Base-by-base conservation (phyloP, 2,329 filamentous ascomycete species). In the Penicillium sp. region DNA sequence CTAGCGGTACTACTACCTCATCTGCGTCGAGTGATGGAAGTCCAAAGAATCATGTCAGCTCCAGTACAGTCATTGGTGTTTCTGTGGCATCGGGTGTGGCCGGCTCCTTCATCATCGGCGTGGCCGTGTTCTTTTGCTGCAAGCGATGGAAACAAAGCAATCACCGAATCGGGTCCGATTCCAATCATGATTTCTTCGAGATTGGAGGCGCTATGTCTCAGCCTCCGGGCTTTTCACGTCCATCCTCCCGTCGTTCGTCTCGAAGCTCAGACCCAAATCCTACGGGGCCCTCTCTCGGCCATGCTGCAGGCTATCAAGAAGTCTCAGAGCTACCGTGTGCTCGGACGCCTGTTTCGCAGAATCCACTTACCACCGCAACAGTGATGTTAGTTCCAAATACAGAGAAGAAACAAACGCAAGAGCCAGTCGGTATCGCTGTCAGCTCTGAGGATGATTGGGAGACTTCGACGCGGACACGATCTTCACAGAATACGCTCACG, bases 151-250 rank as follows among this genome's bases (percentile, higher is more conserved):
- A 67, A 55, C 67, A 68, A 15, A 69, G 62, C 22, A 62, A 67
- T 6, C 59, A 63, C n/a, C 37, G 62, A 39, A 54, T 63, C 37
- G 57, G 61, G 5, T 62, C 66, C 37, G 61, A 73, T 25, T 65
- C 61, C 5, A 63, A 75, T 42, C 38, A 53, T 42, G 51, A 53
- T 22, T 53, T 51, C n/a, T 78, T 77, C 49, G 76, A 78, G 53
- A 77, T 77, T 59, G 76, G 75, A 28, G 76, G 75, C 1, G 57
- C 65, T 11, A 77, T 77, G 75, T 65, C 72, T 34, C 74, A 77
- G 53, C 74, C 74, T 31, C 69, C 69, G 3, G 69, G 71, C 17
- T 76, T 76, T 45, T 63, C 63, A 22, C 58, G 65, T 11, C 64
- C 71, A 15, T 62, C 64, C 39, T 69, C 69, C 25, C 66, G 57